phyloP scores from a whole-genome alignment of 108 stramenopile genomes.

The Mayamaea pseudoterrestris region DNA sequence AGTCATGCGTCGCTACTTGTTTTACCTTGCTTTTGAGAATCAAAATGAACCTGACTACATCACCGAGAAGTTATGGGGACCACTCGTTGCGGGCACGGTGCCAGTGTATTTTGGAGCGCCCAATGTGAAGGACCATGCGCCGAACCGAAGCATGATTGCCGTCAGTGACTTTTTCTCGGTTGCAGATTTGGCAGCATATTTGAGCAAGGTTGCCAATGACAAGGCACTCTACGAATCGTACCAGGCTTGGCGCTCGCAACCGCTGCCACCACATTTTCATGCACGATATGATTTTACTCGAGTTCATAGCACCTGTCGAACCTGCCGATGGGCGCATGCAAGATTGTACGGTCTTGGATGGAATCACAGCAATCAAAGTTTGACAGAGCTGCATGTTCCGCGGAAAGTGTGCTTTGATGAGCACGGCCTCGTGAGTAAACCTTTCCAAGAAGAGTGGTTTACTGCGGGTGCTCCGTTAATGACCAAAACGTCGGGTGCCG shows the following conservation, averaged over 20 bases:
- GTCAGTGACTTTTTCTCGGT: slow-evolving; percentile 34
- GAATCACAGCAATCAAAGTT: slow-evolving; percentile 28
- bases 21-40: slow-evolving; percentile 53
- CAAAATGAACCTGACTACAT: slow-evolving; percentile 36
- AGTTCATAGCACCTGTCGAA: slow-evolving; percentile 35
- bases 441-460: slow-evolving; percentile 40
- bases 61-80: slow-evolving; percentile 65
- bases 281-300: slow-evolving; percentile 34
- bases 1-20: slow-evolving; percentile 32
- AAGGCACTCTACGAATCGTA: slow-evolving; percentile 50
- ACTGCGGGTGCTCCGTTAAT: too few species aligned
- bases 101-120: slow-evolving; percentile 62
- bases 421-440: slow-evolving; percentile 13
- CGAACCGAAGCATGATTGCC: slow-evolving; percentile 34
- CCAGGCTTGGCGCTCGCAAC: slow-evolving; percentile 50
- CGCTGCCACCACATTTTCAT: slow-evolving; percentile 27
- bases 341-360: slow-evolving; percentile 46
- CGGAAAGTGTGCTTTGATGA: slow-evolving; percentile 22
- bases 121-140: slow-evolving; percentile 54
- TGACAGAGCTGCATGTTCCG: slow-evolving; percentile 16
- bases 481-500: too few species aligned
- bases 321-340: slow-evolving; percentile 55
- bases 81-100: slow-evolving; percentile 38
- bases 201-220: slow-evolving; percentile 30
- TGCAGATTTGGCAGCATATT: slow-evolving; percentile 30